Percentiles rank a stretch among this genome's conserved stretches.
Conservation (phyloP, 768 basidiomycete species). For the Pleurotus ostreatus region DNA sequence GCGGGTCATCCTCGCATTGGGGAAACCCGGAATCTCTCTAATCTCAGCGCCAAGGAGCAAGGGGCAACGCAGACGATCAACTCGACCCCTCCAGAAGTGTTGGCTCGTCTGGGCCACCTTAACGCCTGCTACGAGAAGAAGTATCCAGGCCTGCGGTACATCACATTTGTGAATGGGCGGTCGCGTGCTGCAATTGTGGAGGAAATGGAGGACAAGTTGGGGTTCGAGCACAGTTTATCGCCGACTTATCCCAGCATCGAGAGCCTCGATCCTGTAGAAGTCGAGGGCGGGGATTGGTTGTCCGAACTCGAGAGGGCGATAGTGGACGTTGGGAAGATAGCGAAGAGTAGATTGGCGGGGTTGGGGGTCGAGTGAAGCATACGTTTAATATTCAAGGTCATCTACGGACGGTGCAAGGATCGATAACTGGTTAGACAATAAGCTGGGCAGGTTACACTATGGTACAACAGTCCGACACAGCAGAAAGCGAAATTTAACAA, state of each 20-base stretch:
- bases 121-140: slow-evolving; percentile 73
- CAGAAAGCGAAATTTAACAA: not conserved
- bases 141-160: slow-evolving; percentile 78
- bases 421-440: slow-evolving; percentile 9
- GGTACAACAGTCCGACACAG: not conserved
- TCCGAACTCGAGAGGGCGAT: slow-evolving; percentile 71
- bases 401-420: not conserved
- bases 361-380: slow-evolving; percentile 32
- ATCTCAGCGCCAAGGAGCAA: slow-evolving; percentile 79
- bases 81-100: slow-evolving; percentile 69
- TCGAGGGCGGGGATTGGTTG: slow-evolving; percentile 48
- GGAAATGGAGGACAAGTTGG: slow-evolving; percentile 75
- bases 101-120: slow-evolving; percentile 67
- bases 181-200: slow-evolving; percentile 64
- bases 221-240: slow-evolving; percentile 45
- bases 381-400: not conserved
- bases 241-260: slow-evolving; percentile 35
- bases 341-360: slow-evolving; percentile 57
- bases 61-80: slow-evolving; percentile 31
- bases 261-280: slow-evolving; percentile 31
- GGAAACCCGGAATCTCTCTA: slow-evolving; percentile 70
- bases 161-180: slow-evolving; percentile 90
- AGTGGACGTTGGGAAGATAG: slow-evolving; percentile 70
- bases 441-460: slow-evolving; percentile 4
- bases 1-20: slow-evolving; percentile 89